Base-by-base conservation (phyloP, 179 eudicot genomes). In the Amaranthus tricolor region DNA sequence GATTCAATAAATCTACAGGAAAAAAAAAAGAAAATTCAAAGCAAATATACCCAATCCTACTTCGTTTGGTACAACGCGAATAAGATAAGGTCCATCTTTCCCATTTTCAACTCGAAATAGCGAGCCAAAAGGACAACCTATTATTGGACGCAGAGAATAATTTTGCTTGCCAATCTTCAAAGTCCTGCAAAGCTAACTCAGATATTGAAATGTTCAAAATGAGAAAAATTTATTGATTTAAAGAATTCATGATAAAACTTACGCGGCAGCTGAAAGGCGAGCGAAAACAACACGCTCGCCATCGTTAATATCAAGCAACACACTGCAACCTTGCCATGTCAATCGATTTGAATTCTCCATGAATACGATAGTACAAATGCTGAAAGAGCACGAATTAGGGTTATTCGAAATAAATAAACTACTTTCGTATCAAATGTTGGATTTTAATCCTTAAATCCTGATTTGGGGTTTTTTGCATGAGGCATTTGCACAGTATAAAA, bases 251-350 rank as follows among this genome's bases (percentile, higher is more conserved):
- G 14, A 16, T 31, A 24, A 6, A 0, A 78, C 88, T 77, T 79
- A 94, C 98, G 97, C 88, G 74, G 77, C 89, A 9, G 90, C 65
- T 0, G 94, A 88, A 9, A 94, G 96, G 62, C 98, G 97, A 21
- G 96, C 92, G 44, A 94, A 94, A 77, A 89, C 89, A 56, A 94
- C 81, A 12, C 96, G 91, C 65, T 94, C 98, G 7, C 97, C 97
- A 69, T 94, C 98, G 51, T 94, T 94, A 21, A 94, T 82, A 77
- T 94, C 98, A 43, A 94, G 90, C 85, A 94, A 79, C 3, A 94
- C 98, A 47, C 89, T 94, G 83, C 98, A 92, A 64, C 98, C 96
- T 83, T 92, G 93, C 94, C 94, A 92, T 9, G 96, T 85, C 21
- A 87, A 77, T 84, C 94, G 82, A 68, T 63, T 74, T 61, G 78